These are phyloP conservation scores for Lasiosphaeriaceae sp. DNA, from an alignment of 495 filamentous ascomycete genomes.

Conservation along the genomic window DNA sequence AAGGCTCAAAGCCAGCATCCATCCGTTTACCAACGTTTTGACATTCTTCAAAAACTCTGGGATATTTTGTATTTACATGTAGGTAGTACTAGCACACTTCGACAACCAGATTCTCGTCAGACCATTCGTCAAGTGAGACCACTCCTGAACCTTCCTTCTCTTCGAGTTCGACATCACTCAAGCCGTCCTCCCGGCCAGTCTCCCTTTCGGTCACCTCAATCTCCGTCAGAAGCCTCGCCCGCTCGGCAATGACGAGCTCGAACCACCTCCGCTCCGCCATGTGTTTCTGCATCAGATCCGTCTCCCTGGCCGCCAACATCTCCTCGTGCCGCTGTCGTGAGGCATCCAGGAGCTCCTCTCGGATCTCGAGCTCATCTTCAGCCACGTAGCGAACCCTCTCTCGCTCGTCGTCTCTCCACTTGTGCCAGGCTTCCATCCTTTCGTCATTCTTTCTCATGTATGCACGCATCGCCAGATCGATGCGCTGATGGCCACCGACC, in stretches of 20 bases:
- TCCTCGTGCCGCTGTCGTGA: slow-evolving; percentile 14
- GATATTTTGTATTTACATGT: no score
- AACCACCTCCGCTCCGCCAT: slow-evolving; percentile 30
- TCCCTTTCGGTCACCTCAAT: slow-evolving; percentile 35
- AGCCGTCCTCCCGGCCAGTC: slow-evolving; percentile 15
- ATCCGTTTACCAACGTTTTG: no score
- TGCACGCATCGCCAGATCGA: slow-evolving; percentile 10
- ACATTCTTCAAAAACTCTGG: no score
- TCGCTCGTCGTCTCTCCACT: slow-evolving; percentile 25
- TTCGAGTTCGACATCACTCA: neutral
- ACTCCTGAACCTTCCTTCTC: neutral
- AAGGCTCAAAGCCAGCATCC: no score
- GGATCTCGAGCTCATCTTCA: slow-evolving; percentile 25
- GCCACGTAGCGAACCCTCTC: slow-evolving; percentile 13
- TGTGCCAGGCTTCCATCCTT: slow-evolving; percentile 30
- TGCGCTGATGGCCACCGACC: slow-evolving; percentile 12
- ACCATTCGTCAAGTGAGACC: neutral
- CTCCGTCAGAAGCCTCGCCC: slow-evolving; percentile 22
- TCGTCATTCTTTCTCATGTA: slow-evolving; percentile 27
- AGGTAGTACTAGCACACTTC: no score
- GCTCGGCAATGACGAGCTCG: slow-evolving; percentile 26
- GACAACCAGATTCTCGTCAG: neutral
- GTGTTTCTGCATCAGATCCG: slow-evolving; percentile 17
- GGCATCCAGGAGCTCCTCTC: slow-evolving; percentile 29
- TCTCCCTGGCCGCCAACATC: slow-evolving; percentile 7